Evolutionary conservation across 108 stramenopile species (phyloP).

Genomic region (Cyclotella atomus): DNA sequence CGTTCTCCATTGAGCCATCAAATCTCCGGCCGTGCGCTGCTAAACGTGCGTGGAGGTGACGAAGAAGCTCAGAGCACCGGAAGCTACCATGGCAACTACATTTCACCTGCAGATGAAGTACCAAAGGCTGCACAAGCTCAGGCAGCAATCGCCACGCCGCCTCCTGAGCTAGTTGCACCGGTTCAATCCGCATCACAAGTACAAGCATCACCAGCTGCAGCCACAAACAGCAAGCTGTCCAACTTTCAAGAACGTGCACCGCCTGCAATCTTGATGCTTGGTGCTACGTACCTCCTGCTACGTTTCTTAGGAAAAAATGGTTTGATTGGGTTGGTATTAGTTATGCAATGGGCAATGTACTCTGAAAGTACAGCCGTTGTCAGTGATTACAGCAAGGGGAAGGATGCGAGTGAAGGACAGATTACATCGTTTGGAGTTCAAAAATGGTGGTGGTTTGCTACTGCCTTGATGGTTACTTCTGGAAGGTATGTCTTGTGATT

Average conservation of each 20-base stretch:
- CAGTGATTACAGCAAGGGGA: conserved; percentile 30
- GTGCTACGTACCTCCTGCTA: conserved; percentile 33
- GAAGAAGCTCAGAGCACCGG: conserved; percentile 2
- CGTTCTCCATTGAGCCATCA: not conserved
- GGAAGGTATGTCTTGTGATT: conserved; percentile 18
- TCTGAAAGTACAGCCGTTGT: conserved; percentile 53
- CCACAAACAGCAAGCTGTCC: conserved; percentile 33
- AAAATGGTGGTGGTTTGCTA: conserved; percentile 79
- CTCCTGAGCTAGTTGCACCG: not conserved
- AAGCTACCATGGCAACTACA: conserved; percentile 43
- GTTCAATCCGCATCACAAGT: too few species aligned
- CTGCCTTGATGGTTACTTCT: conserved; percentile 46
- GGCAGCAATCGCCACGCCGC: not conserved
- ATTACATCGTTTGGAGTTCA: conserved; percentile 33
- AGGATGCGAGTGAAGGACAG: conserved; percentile 1
- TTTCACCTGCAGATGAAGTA: conserved; percentile 23
- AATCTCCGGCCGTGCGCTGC: not conserved
- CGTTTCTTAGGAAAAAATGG: conserved; percentile 52
- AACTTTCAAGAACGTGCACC: conserved; percentile 57
- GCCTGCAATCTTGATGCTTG: conserved; percentile 66
- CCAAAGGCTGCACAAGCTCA: conserved; percentile 17
- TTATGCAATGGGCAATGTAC: conserved; percentile 65
- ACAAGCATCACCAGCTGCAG: not conserved
- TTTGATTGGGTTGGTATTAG: conserved; percentile 52
- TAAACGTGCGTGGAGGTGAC: conserved; percentile 41